Conservation (phyloP, 306 rosid genomes). For the Cucurbita moschata region DNA sequence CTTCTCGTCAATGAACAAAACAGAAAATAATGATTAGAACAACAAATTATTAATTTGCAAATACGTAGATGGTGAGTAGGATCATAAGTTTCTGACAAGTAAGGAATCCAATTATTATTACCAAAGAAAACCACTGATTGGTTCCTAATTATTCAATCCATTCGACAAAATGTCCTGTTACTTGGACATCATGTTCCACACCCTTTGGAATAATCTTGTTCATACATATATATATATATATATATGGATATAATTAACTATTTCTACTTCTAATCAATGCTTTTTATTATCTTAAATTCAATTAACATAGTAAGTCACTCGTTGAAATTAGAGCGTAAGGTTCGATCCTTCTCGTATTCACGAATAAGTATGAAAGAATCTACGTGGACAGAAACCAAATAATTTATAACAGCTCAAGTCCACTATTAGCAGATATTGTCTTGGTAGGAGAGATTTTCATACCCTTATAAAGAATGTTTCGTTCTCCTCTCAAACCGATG, state of each 20-base stretch:
- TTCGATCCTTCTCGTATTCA: background rate
- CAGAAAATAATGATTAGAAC: background rate
- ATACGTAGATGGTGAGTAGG: background rate
- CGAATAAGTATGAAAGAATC: background rate
- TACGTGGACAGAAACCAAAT: background rate
- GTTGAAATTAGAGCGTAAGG: background rate
- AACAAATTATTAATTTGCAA: background rate
- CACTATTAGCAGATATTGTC: too few relatives aligned
- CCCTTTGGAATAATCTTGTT: background rate
- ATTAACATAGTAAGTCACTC: background rate
- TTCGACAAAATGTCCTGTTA: background rate
- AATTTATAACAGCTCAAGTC: background rate
- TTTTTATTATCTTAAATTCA: background rate
- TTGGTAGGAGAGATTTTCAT: too few relatives aligned
- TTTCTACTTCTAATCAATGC: background rate
- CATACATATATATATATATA: background rate
- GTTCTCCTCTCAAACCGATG: too few relatives aligned
- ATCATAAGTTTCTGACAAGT: background rate
- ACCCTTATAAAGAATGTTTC: too few relatives aligned
- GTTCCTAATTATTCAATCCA: background rate
- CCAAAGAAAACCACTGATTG: background rate
- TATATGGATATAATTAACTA: background rate
- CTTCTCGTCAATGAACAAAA: background rate
- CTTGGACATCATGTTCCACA: background rate
- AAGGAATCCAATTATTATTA: conserved; percentile 1